Base-by-base conservation (phyloP, 192 early-diverging fungal genomes). In the Spizellomyces punctatus region DNA sequence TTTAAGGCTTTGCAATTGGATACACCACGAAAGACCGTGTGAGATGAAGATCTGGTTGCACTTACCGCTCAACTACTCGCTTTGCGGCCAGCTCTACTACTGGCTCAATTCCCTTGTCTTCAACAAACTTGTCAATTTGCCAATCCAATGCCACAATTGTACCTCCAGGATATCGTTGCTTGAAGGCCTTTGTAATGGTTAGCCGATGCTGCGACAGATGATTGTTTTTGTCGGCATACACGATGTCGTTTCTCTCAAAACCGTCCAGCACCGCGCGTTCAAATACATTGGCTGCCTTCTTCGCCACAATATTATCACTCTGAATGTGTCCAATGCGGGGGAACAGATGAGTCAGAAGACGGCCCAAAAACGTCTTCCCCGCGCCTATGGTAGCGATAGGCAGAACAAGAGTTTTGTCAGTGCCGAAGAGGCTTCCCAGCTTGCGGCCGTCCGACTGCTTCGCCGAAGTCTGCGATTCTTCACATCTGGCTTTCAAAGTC, bases 191-290 rank as follows among this genome's bases (percentile, higher is more conserved):
- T 8, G 79, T 82, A 45, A 94, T 78, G 2, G 69, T 72, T 63
- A 76, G 22, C 42, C 93, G 84, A 56, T 89, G 81, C 47, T 79
- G 54, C 2, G 43, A 52, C 19, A 89, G 12, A 67, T 93, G 91
- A 79, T 93, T 92, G 81, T 88, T 91, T 8, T 85, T 80, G 73
- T 96, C 95, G 9, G 92, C 94, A 80, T 90, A 86, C 4, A 96
- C 93, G 55, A 92, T 78, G 5, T 81, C 78, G 46, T 86, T 70
- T 41, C 46, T 67, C n/a, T 82, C 75, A 58, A 95, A 86, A 48
- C 71, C 71, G 16, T 76, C 58, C 49, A 91, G 71, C 12, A 95
- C 78, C 14, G 73, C 76, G 12, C 81, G 67, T 58, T 89, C 74
- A 74, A 95, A 96, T 19, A 44, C 50, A 10, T 46, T 58, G 3